These are phyloP conservation scores for Fragaria nilgerrensis DNA, from an alignment of 306 rosid species.

Conservation along the genomic window DNA sequence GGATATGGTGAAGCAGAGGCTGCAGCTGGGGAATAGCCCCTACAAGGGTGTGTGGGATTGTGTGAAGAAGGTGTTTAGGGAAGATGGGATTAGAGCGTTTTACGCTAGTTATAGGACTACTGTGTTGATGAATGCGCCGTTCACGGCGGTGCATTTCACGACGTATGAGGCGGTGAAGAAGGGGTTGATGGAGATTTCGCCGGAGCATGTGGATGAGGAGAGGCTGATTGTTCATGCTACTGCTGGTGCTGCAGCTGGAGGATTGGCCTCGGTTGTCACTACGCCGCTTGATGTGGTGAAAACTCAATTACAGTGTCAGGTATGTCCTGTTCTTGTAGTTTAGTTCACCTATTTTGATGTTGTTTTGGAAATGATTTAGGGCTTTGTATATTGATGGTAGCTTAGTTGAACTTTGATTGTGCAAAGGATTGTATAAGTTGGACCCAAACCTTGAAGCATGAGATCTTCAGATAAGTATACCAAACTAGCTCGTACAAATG, in stretches of 20 bases:
- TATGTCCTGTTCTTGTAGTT: background rate
- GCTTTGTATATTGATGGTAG: background rate
- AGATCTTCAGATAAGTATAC: background rate
- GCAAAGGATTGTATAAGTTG: background rate
- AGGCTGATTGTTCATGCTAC: slow-evolving; percentile 69
- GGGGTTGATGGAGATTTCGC: slow-evolving; percentile 53
- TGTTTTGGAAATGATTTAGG: background rate
- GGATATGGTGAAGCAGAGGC: slow-evolving; percentile 94
- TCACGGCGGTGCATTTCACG: slow-evolving; percentile 64
- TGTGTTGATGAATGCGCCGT: slow-evolving; percentile 77
- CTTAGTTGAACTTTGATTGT: background rate
- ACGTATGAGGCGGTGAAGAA: slow-evolving; percentile 64
- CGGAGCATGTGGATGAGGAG: slow-evolving; percentile 53
- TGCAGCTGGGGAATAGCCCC: slow-evolving; percentile 67
- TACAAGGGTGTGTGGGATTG: slow-evolving; percentile 78
- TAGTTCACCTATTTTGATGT: background rate
- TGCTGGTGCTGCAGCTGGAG: slow-evolving; percentile 77
- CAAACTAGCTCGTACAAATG: background rate
- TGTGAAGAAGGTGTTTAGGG: slow-evolving; percentile 58
- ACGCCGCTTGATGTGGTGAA: slow-evolving; percentile 84
- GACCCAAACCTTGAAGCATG: background rate
- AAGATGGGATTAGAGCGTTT: slow-evolving; percentile 70
- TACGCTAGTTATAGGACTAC: slow-evolving; percentile 84
- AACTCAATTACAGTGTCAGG: slow-evolving; percentile 87
- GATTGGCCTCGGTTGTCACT: slow-evolving; percentile 61